Base-by-base conservation (phyloP, 495 filamentous ascomycete genomes). In the Talaromyces trachyspermus region DNA sequence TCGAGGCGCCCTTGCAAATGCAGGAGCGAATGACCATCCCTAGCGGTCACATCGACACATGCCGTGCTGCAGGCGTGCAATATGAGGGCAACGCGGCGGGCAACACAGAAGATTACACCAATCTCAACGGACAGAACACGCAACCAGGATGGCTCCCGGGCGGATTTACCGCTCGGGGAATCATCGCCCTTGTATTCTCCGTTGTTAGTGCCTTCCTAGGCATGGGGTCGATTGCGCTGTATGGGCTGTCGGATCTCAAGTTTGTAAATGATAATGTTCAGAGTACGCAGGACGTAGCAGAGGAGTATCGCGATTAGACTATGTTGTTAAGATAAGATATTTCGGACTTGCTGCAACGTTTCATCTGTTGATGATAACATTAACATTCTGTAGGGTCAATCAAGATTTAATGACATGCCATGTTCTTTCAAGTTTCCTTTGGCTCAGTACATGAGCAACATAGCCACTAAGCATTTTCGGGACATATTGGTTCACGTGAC, bases 131-230 rank as follows among this genome's bases (percentile, higher is more conserved):
- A 10, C 66, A 78, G 54, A 81, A 78, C 45, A 57, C 41, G n/a
- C 62, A 77, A n/a, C 80, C 81, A 0, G 60, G 50, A 0, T 74
- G 68, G 39, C 50, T 94, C 15, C 85, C 85, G 0, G 70, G 56
- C 11, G 86, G 88, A 57, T 91, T 91, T 55, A 87, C 81, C 9
- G 51, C 80, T 0, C 64, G 71, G n/a, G 88, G 88, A 0, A 82
- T 86, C 35, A 78, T 85, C 0, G 84, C 86, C 3, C 49, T 90
- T 43, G 77, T 78, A 7, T 86, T 89, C 51, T 88, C 83, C 57
- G 62, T 67, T 44, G 35, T 90, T 0, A 68, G 68, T 44, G 88
- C 86, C 0, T 62, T 89, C 5, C 27, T 87, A 10, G 88, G 88
- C 3, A 68, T 89, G 32, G 74, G 62, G 1, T 72, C 78, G 35